Evolutionary conservation across 352 stramenopile genomes (phyloP).

Genomic region (Stephanocyclus meneghinianus): DNA sequence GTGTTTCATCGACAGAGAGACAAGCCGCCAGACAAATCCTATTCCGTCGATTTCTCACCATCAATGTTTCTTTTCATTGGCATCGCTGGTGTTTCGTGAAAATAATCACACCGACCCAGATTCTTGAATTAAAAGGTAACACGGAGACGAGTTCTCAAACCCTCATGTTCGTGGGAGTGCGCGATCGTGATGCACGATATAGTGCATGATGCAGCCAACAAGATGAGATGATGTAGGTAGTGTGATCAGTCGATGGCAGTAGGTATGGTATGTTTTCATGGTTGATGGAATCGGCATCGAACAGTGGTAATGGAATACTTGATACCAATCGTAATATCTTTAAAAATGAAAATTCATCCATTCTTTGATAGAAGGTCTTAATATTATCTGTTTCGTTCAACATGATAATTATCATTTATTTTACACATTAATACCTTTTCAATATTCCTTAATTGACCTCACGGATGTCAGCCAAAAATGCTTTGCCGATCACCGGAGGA

Average conservation of each 20-base stretch:
- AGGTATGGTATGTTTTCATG: too few relatives aligned
- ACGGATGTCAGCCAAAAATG: constrained; percentile 4
- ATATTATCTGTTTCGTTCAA: neutral
- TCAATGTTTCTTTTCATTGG: constrained; percentile 1
- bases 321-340: neutral
- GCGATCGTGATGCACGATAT: neutral
- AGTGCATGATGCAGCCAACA: too few relatives aligned
- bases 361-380: neutral
- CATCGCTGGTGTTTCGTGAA: neutral
- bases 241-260: neutral
- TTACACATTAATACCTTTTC: neutral
- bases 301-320: constrained; percentile 1
- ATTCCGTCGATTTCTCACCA: neutral
- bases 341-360: neutral
- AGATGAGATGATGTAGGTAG: neutral
- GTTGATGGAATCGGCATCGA: neutral
- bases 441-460: constrained; percentile 4
- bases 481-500: neutral
- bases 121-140: neutral
- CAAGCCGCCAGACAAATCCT: neutral
- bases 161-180: constrained; percentile 10
- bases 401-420: too few relatives aligned
- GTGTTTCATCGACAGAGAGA: neutral
- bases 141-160: neutral
- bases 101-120: neutral